These are phyloP conservation scores for Auriscalpium vulgare DNA, from an alignment of 768 basidiomycete species.

Conservation along the genomic window DNA sequence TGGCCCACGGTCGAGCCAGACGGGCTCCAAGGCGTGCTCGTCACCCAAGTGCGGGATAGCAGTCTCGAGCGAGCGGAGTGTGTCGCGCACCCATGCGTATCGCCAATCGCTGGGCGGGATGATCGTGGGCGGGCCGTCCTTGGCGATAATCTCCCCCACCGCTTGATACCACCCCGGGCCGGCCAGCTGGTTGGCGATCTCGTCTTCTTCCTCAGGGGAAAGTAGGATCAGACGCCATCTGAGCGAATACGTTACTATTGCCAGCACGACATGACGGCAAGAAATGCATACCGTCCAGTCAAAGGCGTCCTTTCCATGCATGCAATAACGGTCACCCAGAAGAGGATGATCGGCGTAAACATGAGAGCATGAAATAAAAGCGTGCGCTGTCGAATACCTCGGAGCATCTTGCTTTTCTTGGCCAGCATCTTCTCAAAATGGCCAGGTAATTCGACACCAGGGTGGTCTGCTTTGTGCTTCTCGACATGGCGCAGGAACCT, in stretches of 20 bases:
- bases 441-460: conserved; percentile 31
- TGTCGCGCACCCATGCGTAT: conserved; percentile 76
- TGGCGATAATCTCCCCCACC: conserved; percentile 68
- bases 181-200: conserved; percentile 72
- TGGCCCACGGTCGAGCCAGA: conserved; percentile 47
- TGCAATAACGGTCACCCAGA: conserved; percentile 64
- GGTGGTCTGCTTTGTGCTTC: conserved; percentile 24
- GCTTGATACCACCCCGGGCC: conserved; percentile 84
- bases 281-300: conserved; percentile 58
- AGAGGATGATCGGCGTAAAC: conserved; percentile 50
- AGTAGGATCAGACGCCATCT: conserved; percentile 86
- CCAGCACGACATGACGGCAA: too few species aligned
- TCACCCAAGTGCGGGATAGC: conserved; percentile 61
- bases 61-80: conserved; percentile 67
- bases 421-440: conserved; percentile 35
- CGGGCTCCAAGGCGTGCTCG: conserved; percentile 45
- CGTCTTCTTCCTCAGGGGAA: conserved; percentile 89
- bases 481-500: conserved; percentile 44
- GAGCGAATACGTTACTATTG: conserved; percentile 19
- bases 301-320: conserved; percentile 73
- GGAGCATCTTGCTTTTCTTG: conserved; percentile 39
- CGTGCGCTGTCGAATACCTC: conserved; percentile 41
- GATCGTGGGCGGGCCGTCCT: conserved; percentile 49
- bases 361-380: conserved; percentile 46
- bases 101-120: conserved; percentile 83